Evolutionary conservation across 768 basidiomycete genomes (phyloP).

Genomic region (Sporobolomyces pararoseus): DNA sequence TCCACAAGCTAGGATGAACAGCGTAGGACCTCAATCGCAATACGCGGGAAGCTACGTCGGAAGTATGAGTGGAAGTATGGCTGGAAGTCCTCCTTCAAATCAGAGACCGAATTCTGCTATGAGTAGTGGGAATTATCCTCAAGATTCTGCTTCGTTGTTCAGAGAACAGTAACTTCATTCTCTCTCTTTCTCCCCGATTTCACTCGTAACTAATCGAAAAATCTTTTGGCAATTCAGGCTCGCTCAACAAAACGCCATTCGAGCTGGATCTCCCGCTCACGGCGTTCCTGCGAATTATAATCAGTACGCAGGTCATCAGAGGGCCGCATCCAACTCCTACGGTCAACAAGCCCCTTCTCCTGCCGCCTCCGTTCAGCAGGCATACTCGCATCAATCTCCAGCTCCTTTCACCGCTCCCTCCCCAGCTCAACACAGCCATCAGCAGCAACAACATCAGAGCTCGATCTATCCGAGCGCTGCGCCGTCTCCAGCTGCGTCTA

Average conservation of each 20-base stretch:
- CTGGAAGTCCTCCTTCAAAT: neutral
- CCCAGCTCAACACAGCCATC: neutral
- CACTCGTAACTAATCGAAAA: neutral
- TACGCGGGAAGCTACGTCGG: constrained; percentile 1
- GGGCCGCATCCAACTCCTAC: constrained; percentile 10
- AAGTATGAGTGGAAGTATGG: constrained; percentile 24
- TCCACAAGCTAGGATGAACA: neutral
- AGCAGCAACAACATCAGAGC: neutral
- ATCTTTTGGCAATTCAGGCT: constrained; percentile 4
- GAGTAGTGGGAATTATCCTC: neutral
- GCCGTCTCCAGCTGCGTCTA: neutral
- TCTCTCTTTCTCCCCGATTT: neutral
- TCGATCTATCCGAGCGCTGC: neutral
- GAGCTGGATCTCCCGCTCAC: constrained; percentile 15
- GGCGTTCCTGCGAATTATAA: neutral
- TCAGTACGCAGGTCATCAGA: neutral
- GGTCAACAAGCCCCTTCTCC: neutral
- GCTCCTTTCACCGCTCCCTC: constrained; percentile 10
- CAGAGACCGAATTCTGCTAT: constrained; percentile 6
- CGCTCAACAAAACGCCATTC: constrained; percentile 26
- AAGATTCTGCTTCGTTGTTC: constrained; percentile 20
- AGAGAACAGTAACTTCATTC: constrained; percentile 29
- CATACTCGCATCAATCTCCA: neutral
- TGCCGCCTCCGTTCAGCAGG: neutral
- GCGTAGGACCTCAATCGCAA: constrained; percentile 3